Percentiles rank a stretch among this genome's conserved stretches.
These are phyloP conservation scores for Mycena alexandri DNA, from an alignment of 768 basidiomycete species.

Conservation along the genomic window DNA sequence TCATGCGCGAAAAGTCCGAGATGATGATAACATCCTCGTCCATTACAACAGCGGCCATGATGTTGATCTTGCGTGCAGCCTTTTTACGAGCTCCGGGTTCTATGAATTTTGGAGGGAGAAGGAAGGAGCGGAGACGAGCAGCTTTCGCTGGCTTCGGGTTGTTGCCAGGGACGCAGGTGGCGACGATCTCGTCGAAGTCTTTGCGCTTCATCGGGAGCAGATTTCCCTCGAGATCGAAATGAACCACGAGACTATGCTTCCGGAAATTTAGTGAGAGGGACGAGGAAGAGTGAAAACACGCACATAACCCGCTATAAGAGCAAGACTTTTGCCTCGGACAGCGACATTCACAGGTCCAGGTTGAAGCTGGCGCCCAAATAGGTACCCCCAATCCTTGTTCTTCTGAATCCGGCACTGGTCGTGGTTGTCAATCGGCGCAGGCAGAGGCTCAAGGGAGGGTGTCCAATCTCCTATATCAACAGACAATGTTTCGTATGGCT, in stretches of 20 bases:
- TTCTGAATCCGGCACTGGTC: not conserved
- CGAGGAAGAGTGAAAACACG: not conserved
- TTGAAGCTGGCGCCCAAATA: not conserved
- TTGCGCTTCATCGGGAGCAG: not conserved
- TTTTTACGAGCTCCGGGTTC: not conserved
- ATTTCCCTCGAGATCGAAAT: conserved; percentile 4
- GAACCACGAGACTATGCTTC: not conserved
- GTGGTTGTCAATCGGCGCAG: no score
- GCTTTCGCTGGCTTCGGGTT: not conserved
- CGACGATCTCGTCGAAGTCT: conserved; percentile 1
- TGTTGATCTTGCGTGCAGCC: no score
- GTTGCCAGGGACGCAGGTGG: not conserved
- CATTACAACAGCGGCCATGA: no score
- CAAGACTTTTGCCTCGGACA: not conserved
- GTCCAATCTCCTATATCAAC: not conserved
- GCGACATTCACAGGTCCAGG: not conserved
- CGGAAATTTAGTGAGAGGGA: no score
- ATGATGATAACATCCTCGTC: no score
- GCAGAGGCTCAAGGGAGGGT: not conserved
- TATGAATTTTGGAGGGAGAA: not conserved
- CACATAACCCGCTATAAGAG: not conserved
- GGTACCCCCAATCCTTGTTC: not conserved
- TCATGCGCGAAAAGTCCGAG: no score
- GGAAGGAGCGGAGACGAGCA: not conserved
- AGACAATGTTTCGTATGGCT: not conserved